These are phyloP conservation scores for Pyronema omphalodes DNA, from an alignment of 495 filamentous ascomycete genomes.

Conservation along the genomic window DNA sequence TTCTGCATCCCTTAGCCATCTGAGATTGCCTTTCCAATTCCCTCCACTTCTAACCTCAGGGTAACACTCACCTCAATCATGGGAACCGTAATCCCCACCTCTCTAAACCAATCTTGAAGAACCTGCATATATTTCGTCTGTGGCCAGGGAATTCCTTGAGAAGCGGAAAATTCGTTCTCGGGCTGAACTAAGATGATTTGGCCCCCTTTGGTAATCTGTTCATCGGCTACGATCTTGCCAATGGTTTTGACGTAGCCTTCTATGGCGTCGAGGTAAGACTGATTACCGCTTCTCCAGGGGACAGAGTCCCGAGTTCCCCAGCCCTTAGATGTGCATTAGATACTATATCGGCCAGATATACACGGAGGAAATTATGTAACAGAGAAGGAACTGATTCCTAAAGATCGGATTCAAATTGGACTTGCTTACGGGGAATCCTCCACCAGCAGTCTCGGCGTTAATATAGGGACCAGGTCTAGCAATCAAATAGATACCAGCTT, in stretches of 20 bases:
- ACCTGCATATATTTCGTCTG: slow-evolving; percentile 43
- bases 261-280: slow-evolving; percentile 46
- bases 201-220: slow-evolving; percentile 63
- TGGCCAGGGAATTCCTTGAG: slow-evolving; percentile 34
- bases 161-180: slow-evolving; percentile 53
- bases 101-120: slow-evolving; percentile 45
- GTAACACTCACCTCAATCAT: slow-evolving; percentile 30
- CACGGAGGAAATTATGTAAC: no score
- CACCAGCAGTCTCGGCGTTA: slow-evolving; percentile 42
- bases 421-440: slow-evolving; percentile 35
- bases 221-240: slow-evolving; percentile 45
- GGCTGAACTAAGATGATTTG: slow-evolving; percentile 62
- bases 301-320: slow-evolving; percentile 48
- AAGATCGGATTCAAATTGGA: no score
- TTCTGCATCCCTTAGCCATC: no score
- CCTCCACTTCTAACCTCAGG: no score
- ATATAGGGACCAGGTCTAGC: slow-evolving; percentile 53
- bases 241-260: slow-evolving; percentile 41
- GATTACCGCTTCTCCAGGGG: slow-evolving; percentile 38
- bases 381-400: no score
- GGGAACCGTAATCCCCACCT: slow-evolving; percentile 54
- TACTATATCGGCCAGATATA: no score
- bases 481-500: slow-evolving; percentile 56
- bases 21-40: no score
- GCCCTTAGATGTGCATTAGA: no score